Conservation (phyloP, 176 grass and related monocot genomes). For the Ensete glaucum region DNA sequence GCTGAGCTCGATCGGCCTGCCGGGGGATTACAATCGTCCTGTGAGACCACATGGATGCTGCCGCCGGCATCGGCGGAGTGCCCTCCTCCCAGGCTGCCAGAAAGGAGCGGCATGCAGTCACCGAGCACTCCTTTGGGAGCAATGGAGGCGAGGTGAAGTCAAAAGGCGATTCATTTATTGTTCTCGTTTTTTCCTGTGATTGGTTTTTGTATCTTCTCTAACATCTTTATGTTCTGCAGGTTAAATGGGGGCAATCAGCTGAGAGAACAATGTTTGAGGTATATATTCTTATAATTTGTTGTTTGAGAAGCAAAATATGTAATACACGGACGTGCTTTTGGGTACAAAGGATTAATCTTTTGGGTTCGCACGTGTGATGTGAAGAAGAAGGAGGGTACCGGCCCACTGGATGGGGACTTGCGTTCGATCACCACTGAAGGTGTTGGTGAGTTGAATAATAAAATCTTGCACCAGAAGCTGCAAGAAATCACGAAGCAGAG, state of each 20-base stretch:
- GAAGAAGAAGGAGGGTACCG: slow-evolving; percentile 34
- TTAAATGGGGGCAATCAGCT: slow-evolving; percentile 47
- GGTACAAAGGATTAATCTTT: not conserved
- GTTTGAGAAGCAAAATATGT: not conserved
- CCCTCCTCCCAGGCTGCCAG: slow-evolving; percentile 3
- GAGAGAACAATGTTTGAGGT: slow-evolving; percentile 76
- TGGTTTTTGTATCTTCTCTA: not conserved
- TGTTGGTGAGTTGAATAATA: slow-evolving; percentile 45
- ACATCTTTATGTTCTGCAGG: slow-evolving; percentile 27
- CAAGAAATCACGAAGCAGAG: slow-evolving; percentile 51
- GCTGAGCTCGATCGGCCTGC: not conserved
- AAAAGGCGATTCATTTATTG: not conserved
- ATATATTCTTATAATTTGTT: slow-evolving; percentile 8
- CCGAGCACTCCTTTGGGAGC: slow-evolving; percentile 47
- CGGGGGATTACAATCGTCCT: too few relatives aligned
- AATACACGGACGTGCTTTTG: not conserved
- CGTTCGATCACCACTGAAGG: slow-evolving; percentile 74
- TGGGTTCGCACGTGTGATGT: not conserved
- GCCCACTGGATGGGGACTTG: slow-evolving; percentile 36
- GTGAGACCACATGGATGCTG: not conserved
- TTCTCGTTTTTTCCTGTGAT: too few relatives aligned
- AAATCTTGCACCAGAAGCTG: slow-evolving; percentile 64
- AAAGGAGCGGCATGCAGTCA: slow-evolving; percentile 91
- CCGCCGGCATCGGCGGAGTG: not conserved
- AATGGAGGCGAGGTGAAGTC: slow-evolving; percentile 57